phyloP scores from a whole-genome alignment of 148 eudicot genomes.

The Agrostemma githago region DNA sequence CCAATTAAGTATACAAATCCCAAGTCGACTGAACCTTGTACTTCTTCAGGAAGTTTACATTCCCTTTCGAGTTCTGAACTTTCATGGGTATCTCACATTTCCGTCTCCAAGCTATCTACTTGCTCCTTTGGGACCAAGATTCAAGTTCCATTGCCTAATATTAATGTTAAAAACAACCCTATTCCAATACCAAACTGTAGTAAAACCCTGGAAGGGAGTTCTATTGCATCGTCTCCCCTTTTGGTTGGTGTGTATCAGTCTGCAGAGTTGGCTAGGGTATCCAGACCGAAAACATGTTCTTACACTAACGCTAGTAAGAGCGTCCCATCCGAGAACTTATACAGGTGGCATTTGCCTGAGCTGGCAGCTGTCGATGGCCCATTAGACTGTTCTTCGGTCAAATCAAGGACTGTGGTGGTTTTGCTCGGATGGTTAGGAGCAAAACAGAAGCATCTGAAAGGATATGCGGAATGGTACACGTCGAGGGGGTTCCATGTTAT shows the following conservation, averaged over 20 bases:
- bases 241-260: slow-evolving; percentile 56
- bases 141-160: slow-evolving; percentile 54
- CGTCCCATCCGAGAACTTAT: slow-evolving; percentile 52
- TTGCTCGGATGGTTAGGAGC: slow-evolving; percentile 97
- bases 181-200: slow-evolving; percentile 26
- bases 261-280: slow-evolving; percentile 56
- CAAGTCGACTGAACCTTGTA: slow-evolving; percentile 32
- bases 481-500: slow-evolving; percentile 95
- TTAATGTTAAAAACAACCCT: slow-evolving; percentile 24
- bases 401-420: slow-evolving; percentile 82
- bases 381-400: slow-evolving; percentile 60
- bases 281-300: slow-evolving; percentile 48
- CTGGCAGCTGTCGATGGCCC: slow-evolving; percentile 38
- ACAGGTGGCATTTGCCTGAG: slow-evolving; percentile 90
- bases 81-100: slow-evolving; percentile 66
- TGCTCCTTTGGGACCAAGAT: slow-evolving; percentile 52
- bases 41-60: slow-evolving; percentile 33
- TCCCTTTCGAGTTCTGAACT: slow-evolving; percentile 29
- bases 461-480: slow-evolving; percentile 90
- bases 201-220: slow-evolving; percentile 20
- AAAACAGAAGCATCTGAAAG: slow-evolving; percentile 89
- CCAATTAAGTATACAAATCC: slow-evolving; percentile 45
- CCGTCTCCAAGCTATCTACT: slow-evolving; percentile 62
- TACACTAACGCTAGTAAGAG: slow-evolving; percentile 21
- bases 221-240: slow-evolving; percentile 30